Base-by-base conservation (phyloP, 73 alveolate genomes). In the Effrenium voratum region DNA sequence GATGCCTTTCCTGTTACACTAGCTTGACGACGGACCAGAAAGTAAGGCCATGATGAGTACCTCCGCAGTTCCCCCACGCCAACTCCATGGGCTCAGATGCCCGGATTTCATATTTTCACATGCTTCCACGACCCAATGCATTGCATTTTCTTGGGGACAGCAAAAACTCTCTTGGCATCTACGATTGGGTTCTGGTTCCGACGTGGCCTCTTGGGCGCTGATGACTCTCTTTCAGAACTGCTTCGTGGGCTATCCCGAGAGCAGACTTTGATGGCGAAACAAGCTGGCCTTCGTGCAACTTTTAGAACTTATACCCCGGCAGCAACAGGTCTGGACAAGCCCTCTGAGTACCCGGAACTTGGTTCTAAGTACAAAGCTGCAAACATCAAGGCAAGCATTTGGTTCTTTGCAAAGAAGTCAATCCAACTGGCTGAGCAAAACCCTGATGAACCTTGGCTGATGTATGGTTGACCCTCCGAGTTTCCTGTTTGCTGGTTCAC, bases 241-340 rank as follows among this genome's bases (percentile, higher is more conserved):
- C 77, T 22, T 5, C 40, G 77, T 16, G 77, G 8, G 77, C n/a
- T 81, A 2, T 81, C 91, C 15, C 50, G 8, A 47, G 30, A 47
- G 40, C 91, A 81, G 47, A 45, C 28, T 10, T 34, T 19, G 2
- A 32, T 3, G 3, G 45, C 73, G 8, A 32, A 36, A 8, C 49
- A 10, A 1, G 91, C 91, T 30, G 91, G 91, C 47, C 47, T 81
- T 70, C 26, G 73, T 22, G 72, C 38, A 2, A 16, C 73, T 47
- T 81, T 81, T 72, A 81, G 34, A 15, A 81, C 93, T 2, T 40
- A 55, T 16, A 85, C 93, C 2, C 93, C 93, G 3, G 79, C 93
- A 22, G 55, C 52, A 12, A 55, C 93, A 0, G 93, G 93, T 5
- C 30, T 57, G 41, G 93, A 85, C 45, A 19, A 16, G 28, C 36